phyloP scores from a whole-genome alignment of 768 basidiomycete genomes.

The Amanita rubescens region DNA sequence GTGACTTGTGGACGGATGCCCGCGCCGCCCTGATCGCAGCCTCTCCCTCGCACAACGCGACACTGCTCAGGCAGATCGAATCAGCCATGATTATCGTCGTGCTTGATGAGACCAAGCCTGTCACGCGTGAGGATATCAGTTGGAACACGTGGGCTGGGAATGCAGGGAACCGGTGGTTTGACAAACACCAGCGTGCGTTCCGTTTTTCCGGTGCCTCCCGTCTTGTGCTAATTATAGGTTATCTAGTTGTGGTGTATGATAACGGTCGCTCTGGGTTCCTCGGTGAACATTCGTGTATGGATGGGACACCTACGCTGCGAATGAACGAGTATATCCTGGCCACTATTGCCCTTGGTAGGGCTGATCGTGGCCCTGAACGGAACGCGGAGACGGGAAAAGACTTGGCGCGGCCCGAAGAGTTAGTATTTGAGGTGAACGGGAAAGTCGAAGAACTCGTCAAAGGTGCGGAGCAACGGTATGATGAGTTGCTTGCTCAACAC shows the following conservation, averaged over 20 bases:
- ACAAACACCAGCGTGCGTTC: conserved; percentile 89
- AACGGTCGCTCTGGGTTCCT: conserved; percentile 94
- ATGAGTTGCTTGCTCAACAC: conserved; percentile 67
- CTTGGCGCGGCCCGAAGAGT: conserved; percentile 56
- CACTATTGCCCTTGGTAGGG: conserved; percentile 61
- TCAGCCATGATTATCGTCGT: conserved; percentile 84
- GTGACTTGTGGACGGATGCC: conserved; percentile 86
- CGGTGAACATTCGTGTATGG: conserved; percentile 84
- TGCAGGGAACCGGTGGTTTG: conserved; percentile 88
- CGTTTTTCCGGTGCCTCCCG: not conserved
- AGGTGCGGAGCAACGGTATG: conserved; percentile 60
- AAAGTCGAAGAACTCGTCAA: conserved; percentile 45
- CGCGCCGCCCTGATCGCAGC: conserved; percentile 52
- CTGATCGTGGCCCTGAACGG: conserved; percentile 59
- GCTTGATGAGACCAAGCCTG: conserved; percentile 76
- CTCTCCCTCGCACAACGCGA: conserved; percentile 48
- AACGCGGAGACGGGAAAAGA: conserved; percentile 22
- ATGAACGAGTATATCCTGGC: conserved; percentile 92
- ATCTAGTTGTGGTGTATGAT: conserved; percentile 86
- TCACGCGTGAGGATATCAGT: conserved; percentile 75
- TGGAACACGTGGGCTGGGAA: conserved; percentile 87
- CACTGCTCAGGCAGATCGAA: conserved; percentile 72
- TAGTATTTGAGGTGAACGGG: conserved; percentile 62
- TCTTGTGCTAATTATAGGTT: not conserved
- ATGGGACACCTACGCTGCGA: conserved; percentile 92